phyloP scores from a whole-genome alignment of 257 asterid species.

The Osmanthus fragrans region DNA sequence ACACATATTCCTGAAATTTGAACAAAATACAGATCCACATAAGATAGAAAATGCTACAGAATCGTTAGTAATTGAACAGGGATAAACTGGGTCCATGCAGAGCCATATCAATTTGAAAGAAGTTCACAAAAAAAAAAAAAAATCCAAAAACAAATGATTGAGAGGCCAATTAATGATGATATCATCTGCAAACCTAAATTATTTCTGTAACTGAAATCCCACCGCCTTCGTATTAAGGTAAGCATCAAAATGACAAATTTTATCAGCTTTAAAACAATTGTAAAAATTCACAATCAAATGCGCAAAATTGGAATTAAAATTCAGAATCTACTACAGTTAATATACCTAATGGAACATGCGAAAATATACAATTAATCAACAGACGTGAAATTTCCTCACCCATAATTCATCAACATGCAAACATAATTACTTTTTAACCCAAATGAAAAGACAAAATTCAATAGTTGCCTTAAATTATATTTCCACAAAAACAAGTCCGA shows the following conservation, averaged over 20 bases:
- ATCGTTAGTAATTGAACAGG: background rate
- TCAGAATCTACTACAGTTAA: background rate
- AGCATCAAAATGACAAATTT: slow-evolving; percentile 13
- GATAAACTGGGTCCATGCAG: background rate
- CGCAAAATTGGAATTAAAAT: slow-evolving; percentile 3
- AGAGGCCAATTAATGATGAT: background rate
- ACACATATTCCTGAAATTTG: slow-evolving; percentile 81
- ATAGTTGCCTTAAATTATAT: slow-evolving; percentile 14
- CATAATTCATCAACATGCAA: slow-evolving; percentile 16
- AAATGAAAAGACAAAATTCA: slow-evolving; percentile 2
- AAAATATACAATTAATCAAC: background rate
- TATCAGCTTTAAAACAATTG: background rate
- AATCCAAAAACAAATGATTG: background rate
- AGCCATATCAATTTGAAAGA: background rate
- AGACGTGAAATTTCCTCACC: background rate
- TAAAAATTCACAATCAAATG: slow-evolving; percentile 8
- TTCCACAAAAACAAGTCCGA: background rate
- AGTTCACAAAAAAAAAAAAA: background rate
- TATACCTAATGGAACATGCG: background rate
- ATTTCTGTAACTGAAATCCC: slow-evolving; percentile 10
- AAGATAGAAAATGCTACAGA: background rate
- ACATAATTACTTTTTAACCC: slow-evolving; percentile 11
- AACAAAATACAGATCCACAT: background rate
- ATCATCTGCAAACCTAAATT: background rate
- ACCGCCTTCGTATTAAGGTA: background rate